A percentile compares a stretch with the other conserved stretches of the same genome.
phyloP scores from a whole-genome alignment of 139 green algal species.

The Micractinium sp. region DNA sequence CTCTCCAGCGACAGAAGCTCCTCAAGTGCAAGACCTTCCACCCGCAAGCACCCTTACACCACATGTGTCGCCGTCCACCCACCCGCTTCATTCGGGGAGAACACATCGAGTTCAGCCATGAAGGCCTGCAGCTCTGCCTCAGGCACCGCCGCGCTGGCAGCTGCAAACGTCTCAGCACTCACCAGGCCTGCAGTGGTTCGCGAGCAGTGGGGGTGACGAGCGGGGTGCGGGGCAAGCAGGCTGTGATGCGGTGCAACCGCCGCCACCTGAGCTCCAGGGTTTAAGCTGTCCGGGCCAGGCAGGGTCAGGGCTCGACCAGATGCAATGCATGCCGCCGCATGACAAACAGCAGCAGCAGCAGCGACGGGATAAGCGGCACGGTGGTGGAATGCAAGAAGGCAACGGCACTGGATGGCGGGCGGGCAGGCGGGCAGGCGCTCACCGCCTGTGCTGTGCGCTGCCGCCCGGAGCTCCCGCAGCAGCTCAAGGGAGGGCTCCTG shows the following conservation, averaged over 20 bases:
- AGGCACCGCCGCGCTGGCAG: not conserved
- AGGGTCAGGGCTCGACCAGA: too few species aligned
- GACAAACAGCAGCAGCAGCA: too few species aligned
- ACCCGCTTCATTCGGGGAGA: slow-evolving; percentile 6
- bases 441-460: not conserved
- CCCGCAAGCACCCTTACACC: not conserved
- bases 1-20: not conserved
- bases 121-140: not conserved
- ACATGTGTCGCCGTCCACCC: too few species aligned
- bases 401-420: not conserved
- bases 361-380: too few species aligned
- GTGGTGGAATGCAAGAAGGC: not conserved
- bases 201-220: not conserved
- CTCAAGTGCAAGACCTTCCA: not conserved
- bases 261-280: too few species aligned
- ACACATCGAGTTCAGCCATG: slow-evolving; percentile 20
- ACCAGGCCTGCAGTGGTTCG: not conserved
- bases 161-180: slow-evolving; percentile 20
- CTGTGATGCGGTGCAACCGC: too few species aligned
- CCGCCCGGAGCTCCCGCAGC: not conserved
- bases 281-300: too few species aligned
- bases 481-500: slow-evolving; percentile 41
- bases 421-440: not conserved
- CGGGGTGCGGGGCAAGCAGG: not conserved
- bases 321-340: too few species aligned